Evolutionary conservation across 1,284 basidiomycete species (phyloP).

Genomic region (Cutaneotrichosporon mucoides): DNA sequence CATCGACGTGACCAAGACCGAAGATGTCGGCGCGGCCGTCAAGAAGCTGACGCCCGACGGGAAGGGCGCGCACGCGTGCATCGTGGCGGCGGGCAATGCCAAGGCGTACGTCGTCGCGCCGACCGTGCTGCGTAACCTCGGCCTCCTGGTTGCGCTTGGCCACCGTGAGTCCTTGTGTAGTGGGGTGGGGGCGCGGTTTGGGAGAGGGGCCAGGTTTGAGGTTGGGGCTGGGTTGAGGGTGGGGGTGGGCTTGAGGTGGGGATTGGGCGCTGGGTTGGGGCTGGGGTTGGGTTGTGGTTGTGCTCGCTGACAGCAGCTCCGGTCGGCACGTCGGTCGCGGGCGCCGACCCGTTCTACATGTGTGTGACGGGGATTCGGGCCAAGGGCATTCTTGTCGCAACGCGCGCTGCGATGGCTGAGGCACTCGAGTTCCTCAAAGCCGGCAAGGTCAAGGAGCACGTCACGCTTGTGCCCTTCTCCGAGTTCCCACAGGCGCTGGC

Average conservation of each 20-base stretch:
- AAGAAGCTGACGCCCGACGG: constrained; percentile 12
- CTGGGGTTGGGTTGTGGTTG: no score
- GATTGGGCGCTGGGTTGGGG: no score
- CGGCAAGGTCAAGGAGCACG: constrained; percentile 23
- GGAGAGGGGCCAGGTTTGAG: no score
- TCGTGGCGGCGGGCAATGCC: constrained; percentile 18
- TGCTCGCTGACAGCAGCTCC: background rate
- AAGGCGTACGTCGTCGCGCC: constrained; percentile 18
- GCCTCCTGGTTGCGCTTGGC: constrained; percentile 15
- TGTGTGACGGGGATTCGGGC: constrained; percentile 48
- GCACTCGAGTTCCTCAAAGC: constrained; percentile 13
- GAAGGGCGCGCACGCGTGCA: constrained; percentile 15
- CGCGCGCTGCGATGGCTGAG: constrained; percentile 17
- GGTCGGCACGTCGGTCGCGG: constrained; percentile 34
- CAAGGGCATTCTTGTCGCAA: constrained; percentile 39
- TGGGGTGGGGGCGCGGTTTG: no score
- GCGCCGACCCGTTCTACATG: constrained; percentile 32
- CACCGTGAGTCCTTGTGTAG: constrained; percentile 1
- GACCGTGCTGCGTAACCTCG: constrained; percentile 10
- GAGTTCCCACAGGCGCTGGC: constrained; percentile 17
- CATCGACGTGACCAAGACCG: constrained; percentile 12
- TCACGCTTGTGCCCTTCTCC: constrained; percentile 13
- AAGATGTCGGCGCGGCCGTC: constrained; percentile 11
- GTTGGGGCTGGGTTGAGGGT: no score
- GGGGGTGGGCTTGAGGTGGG: no score